Evolutionary conservation across 768 basidiomycete species (phyloP).

Genomic region (Pluteus cervinus): DNA sequence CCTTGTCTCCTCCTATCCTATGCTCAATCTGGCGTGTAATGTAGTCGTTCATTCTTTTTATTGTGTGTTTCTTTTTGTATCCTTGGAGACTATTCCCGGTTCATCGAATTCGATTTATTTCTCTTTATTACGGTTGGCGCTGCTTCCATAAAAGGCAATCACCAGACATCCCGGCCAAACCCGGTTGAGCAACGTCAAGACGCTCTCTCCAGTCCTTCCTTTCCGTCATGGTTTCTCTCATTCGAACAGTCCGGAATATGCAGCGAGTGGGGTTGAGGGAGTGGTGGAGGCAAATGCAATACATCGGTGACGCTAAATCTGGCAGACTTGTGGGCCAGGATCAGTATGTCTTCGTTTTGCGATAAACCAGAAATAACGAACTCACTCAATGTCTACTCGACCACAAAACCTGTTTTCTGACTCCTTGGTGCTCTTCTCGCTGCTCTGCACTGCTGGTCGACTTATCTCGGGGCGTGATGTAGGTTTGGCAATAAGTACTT

Average conservation of each 20-base stretch:
- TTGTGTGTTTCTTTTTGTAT: not conserved
- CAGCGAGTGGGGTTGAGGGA: slow-evolving; percentile 72
- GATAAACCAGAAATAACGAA: slow-evolving; percentile 2
- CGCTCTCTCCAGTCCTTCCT: slow-evolving; percentile 2
- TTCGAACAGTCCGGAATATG: slow-evolving; percentile 71
- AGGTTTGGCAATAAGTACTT: slow-evolving; percentile 95
- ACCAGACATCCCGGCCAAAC: slow-evolving; percentile 20
- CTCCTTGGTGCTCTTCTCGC: no score
- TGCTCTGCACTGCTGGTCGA: no score
- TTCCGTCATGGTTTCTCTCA: slow-evolving; percentile 58
- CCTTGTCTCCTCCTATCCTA: not conserved
- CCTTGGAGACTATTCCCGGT: no score
- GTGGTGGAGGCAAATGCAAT: slow-evolving; percentile 90
- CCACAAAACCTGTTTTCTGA: no score
- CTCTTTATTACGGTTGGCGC: no score
- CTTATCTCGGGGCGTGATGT: not conserved
- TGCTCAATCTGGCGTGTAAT: no score
- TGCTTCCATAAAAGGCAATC: not conserved
- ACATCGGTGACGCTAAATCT: slow-evolving; percentile 91
- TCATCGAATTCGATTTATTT: no score
- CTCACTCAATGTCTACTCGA: no score
- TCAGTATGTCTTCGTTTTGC: no score
- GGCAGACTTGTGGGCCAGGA: slow-evolving; percentile 74
- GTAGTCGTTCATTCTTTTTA: not conserved
- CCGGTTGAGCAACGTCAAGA: slow-evolving; percentile 21